These are phyloP conservation scores for Herpetomonas tarakana DNA, from an alignment of 208 protist genomes.

Conservation along the genomic window DNA sequence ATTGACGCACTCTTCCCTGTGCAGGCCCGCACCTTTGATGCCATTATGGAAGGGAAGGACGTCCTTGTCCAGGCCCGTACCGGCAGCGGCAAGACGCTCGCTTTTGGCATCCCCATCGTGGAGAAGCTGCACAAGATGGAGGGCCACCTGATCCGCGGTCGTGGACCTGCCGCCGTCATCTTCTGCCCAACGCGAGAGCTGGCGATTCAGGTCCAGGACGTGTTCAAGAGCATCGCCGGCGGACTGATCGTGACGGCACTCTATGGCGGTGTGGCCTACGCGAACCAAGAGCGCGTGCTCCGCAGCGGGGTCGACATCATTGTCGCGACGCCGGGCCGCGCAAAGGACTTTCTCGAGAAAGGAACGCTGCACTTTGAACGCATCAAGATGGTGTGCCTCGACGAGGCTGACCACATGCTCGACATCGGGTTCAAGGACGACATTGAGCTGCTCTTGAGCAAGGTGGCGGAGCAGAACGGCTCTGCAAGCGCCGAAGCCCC, in stretches of 20 bases:
- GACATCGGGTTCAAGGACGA: constrained; percentile 98
- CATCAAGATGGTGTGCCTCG: constrained; percentile 94
- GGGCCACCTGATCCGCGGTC: constrained; percentile 31
- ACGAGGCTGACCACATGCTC: constrained; percentile 99
- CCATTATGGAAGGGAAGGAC: constrained; percentile 90
- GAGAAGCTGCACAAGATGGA: constrained; percentile 60
- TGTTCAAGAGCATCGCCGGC: constrained; percentile 76
- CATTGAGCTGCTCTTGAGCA: constrained; percentile 94
- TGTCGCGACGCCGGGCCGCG: constrained; percentile 97
- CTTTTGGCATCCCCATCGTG: constrained; percentile 91
- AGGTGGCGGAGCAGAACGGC: constrained; percentile 87
- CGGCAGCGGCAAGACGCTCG: constrained; percentile 95
- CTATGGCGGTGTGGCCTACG: constrained; percentile 94
- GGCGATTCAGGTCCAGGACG: constrained; percentile 97
- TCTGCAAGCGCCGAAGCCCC: constrained; percentile 77
- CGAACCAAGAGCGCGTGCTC: constrained; percentile 89
- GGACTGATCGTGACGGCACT: constrained; percentile 92
- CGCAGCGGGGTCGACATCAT: constrained; percentile 98
- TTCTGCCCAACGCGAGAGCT: constrained; percentile 99
- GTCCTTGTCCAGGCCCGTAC: constrained; percentile 91
- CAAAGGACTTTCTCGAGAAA: constrained; percentile 99
- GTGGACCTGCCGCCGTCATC: constrained; percentile 90
- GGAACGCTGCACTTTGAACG: constrained; percentile 90
- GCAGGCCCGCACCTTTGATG: constrained; percentile 91
- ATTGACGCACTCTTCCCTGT: constrained; percentile 92